Conservation (phyloP, 768 basidiomycete species). For the Stropharia rugosoannulata region DNA sequence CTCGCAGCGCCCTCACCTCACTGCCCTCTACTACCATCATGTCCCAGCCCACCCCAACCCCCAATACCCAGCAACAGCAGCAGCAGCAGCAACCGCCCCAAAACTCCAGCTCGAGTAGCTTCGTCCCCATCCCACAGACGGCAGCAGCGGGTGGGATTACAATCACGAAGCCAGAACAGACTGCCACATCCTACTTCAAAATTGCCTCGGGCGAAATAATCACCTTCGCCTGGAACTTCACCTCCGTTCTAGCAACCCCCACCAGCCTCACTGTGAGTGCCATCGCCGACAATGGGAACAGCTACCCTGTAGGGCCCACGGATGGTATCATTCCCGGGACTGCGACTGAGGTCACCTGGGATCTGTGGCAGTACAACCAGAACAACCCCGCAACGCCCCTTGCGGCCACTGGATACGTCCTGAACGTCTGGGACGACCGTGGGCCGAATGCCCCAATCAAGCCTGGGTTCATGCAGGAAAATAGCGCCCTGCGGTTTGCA, state of each 20-base stretch:
- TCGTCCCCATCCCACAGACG: conserved; percentile 22
- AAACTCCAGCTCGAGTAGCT: conserved; percentile 2
- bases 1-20: too few relatives aligned
- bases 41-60: too few relatives aligned
- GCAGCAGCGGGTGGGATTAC: conserved; percentile 58
- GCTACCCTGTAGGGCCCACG: conserved; percentile 84
- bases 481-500: conserved; percentile 74
- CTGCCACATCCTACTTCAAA: conserved; percentile 85
- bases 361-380: conserved; percentile 73
- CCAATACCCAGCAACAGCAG: not conserved
- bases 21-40: too few relatives aligned
- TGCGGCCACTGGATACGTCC: conserved; percentile 74
- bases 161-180: conserved; percentile 80
- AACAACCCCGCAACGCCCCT: conserved; percentile 61
- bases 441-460: conserved; percentile 59
- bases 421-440: conserved; percentile 80
- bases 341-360: conserved; percentile 77
- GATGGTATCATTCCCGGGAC: conserved; percentile 70
- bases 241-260: conserved; percentile 68
- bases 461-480: conserved; percentile 70
- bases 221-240: conserved; percentile 92
- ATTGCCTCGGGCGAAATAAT: conserved; percentile 71
- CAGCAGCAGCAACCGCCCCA: not conserved
- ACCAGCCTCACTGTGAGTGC: conserved; percentile 82
- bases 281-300: conserved; percentile 83